Conservation (phyloP, 208 protist species). For the Leishmania amazonensis region DNA sequence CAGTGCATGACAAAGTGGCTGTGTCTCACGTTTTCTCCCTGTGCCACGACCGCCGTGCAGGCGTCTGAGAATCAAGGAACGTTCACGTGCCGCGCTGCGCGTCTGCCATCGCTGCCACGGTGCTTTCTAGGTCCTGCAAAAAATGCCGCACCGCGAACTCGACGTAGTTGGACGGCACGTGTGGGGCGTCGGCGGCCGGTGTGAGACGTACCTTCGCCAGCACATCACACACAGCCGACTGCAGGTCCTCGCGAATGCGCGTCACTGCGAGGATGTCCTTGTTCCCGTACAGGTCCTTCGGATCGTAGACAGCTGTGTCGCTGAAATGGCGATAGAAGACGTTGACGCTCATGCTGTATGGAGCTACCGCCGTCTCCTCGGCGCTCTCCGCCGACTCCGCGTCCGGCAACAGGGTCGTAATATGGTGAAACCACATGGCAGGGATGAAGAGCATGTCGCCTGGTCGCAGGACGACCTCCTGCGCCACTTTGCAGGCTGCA, state of each 20-base stretch:
- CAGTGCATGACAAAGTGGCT: background rate
- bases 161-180: constrained; percentile 46
- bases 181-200: constrained; percentile 2
- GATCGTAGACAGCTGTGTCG: constrained; percentile 57
- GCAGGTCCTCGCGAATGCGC: constrained; percentile 49
- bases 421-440: constrained; percentile 93
- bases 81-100: background rate
- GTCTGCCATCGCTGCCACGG: constrained; percentile 42
- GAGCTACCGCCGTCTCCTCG: background rate
- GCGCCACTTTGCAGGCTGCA: constrained; percentile 67
- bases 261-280: constrained; percentile 75
- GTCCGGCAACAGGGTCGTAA: constrained; percentile 62
- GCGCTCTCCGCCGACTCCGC: background rate
- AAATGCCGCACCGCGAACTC: constrained; percentile 85
- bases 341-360: constrained; percentile 86
- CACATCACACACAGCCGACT: constrained; percentile 26
- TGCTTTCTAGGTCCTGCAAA: constrained; percentile 75
- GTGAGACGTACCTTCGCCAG: constrained; percentile 22
- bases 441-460: constrained; percentile 95
- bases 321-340: constrained; percentile 88
- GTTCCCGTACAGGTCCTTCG: constrained; percentile 91
- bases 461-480: constrained; percentile 78
- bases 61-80: background rate
- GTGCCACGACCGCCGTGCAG: too few relatives aligned
- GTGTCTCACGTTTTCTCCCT: background rate